Evolutionary conservation across 2,329 filamentous ascomycete genomes (phyloP).

Genomic region (Fusarium metavorans): DNA sequence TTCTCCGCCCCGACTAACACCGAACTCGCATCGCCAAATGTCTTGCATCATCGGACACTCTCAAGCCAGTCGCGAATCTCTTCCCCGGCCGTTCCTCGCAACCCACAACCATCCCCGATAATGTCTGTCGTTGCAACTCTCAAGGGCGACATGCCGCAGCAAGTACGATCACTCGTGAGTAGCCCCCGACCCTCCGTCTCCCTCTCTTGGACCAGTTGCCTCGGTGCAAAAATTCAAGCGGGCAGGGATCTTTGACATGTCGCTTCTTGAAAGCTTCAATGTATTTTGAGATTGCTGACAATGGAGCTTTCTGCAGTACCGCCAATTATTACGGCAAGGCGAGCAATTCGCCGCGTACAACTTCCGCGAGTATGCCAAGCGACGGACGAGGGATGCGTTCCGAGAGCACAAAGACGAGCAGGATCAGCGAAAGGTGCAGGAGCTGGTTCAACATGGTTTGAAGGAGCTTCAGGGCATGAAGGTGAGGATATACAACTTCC

Average conservation of each 20-base stretch:
- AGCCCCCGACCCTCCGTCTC: slow-evolving; percentile 31
- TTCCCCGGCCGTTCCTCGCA: slow-evolving; percentile 17
- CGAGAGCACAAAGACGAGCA: slow-evolving; percentile 79
- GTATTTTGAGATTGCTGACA: slow-evolving; percentile 27
- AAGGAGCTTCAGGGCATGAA: slow-evolving; percentile 91
- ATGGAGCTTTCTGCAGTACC: slow-evolving; percentile 74
- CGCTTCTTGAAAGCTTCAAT: background rate
- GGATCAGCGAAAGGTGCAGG: slow-evolving; percentile 84
- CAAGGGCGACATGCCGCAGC: slow-evolving; percentile 68
- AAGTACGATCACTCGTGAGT: slow-evolving; percentile 69
- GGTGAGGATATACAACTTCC: slow-evolving; percentile 62
- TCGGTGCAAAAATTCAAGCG: slow-evolving; percentile 16
- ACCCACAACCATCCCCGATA: slow-evolving; percentile 46
- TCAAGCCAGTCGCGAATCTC: slow-evolving; percentile 38
- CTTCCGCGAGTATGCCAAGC: slow-evolving; percentile 95
- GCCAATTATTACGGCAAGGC: slow-evolving; percentile 88
- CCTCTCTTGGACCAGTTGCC: background rate
- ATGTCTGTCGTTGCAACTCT: slow-evolving; percentile 55
- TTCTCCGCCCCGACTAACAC: slow-evolving; percentile 53
- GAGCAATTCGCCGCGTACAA: slow-evolving; percentile 94
- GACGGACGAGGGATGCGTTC: slow-evolving; percentile 91
- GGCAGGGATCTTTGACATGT: slow-evolving; percentile 21
- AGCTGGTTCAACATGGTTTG: slow-evolving; percentile 88
- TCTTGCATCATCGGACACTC: slow-evolving; percentile 46
- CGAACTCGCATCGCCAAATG: slow-evolving; percentile 42